phyloP scores from a whole-genome alignment of 2,329 filamentous ascomycete species.

The Cladosporium sphaerospermum region DNA sequence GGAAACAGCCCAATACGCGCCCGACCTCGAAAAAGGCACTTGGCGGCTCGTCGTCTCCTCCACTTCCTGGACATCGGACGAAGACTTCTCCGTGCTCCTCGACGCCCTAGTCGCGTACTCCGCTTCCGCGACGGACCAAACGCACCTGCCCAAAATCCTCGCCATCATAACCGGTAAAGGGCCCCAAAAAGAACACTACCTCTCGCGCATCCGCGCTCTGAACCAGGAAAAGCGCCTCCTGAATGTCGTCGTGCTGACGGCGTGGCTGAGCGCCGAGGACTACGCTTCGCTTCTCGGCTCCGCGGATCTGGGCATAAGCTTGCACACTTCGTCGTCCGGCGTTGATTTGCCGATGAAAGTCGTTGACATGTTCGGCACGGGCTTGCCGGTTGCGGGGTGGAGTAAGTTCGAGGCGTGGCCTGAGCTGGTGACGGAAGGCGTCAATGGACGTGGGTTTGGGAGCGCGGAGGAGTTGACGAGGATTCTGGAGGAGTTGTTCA shows the following conservation, averaged over 20 bases:
- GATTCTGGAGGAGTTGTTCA: slow-evolving; percentile 60
- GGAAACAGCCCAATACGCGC: slow-evolving; percentile 55
- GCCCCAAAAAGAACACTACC: slow-evolving; percentile 71
- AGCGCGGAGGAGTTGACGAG: slow-evolving; percentile 59
- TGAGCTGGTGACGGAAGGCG: slow-evolving; percentile 81
- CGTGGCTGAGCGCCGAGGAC: slow-evolving; percentile 77
- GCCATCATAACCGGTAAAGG: slow-evolving; percentile 94
- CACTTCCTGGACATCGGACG: slow-evolving; percentile 95
- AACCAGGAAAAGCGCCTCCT: slow-evolving; percentile 57
- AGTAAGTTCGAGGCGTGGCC: slow-evolving; percentile 78
- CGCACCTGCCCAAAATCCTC: slow-evolving; percentile 58
- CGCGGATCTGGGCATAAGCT: slow-evolving; percentile 81
- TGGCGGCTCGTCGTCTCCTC: slow-evolving; percentile 77
- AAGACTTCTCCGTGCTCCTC: slow-evolving; percentile 86
- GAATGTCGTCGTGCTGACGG: slow-evolving; percentile 67
- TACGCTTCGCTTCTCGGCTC: slow-evolving; percentile 79
- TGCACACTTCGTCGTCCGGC: slow-evolving; percentile 89
- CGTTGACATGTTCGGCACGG: slow-evolving; percentile 96
- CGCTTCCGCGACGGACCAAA: slow-evolving; percentile 34
- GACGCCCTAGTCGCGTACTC: slow-evolving; percentile 70
- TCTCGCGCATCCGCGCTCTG: slow-evolving; percentile 58
- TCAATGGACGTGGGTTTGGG: slow-evolving; percentile 81
- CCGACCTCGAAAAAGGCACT: slow-evolving; percentile 36
- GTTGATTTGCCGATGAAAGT: slow-evolving; percentile 99
- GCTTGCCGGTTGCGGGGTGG: slow-evolving; percentile 84